Evolutionary conservation across 2,329 filamentous ascomycete genomes (phyloP).

Genomic region (Trichoderma brevicompactum): DNA sequence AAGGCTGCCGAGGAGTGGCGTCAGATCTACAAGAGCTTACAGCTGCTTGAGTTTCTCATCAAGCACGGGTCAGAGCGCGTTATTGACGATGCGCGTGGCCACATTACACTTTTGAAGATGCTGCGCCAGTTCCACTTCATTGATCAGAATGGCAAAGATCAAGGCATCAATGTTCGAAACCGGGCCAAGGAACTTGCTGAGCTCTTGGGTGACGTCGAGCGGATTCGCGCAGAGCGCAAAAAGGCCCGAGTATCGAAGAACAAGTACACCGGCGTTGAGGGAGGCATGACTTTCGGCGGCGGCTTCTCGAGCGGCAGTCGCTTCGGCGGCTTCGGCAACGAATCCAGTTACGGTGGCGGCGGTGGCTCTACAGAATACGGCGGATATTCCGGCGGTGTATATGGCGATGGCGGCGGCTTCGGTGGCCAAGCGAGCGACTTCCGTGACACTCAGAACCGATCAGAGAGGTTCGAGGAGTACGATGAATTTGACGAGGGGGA

Average conservation of each 20-base stretch:
- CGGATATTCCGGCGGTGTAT: constrained; percentile 73
- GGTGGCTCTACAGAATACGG: constrained; percentile 58
- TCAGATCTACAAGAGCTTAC: constrained; percentile 98
- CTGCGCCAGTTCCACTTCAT: constrained; percentile 98
- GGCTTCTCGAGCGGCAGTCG: constrained; percentile 63
- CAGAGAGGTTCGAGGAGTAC: constrained; percentile 92
- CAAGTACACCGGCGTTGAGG: constrained; percentile 95
- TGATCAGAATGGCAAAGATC: constrained; percentile 94
- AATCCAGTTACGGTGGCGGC: constrained; percentile 66
- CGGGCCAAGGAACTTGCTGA: constrained; percentile 94
- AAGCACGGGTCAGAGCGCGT: constrained; percentile 98
- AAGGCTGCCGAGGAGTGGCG: constrained; percentile 98
- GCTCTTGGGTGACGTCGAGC: constrained; percentile 88
- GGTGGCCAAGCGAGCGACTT: constrained; percentile 75
- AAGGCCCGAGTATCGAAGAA: constrained; percentile 89
- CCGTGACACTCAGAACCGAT: constrained; percentile 62
- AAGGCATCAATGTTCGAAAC: constrained; percentile 96
- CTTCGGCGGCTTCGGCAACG: constrained; percentile 92
- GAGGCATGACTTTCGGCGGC: constrained; percentile 67
- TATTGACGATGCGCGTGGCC: constrained; percentile 93
- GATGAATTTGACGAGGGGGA: constrained; percentile 89
- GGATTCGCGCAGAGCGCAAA: constrained; percentile 80
- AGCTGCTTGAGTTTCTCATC: constrained; percentile 94
- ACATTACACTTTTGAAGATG: constrained; percentile 96
- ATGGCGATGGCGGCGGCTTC: constrained; percentile 94